phyloP scores from a whole-genome alignment of 306 rosid genomes.

The Quercus gilva region DNA sequence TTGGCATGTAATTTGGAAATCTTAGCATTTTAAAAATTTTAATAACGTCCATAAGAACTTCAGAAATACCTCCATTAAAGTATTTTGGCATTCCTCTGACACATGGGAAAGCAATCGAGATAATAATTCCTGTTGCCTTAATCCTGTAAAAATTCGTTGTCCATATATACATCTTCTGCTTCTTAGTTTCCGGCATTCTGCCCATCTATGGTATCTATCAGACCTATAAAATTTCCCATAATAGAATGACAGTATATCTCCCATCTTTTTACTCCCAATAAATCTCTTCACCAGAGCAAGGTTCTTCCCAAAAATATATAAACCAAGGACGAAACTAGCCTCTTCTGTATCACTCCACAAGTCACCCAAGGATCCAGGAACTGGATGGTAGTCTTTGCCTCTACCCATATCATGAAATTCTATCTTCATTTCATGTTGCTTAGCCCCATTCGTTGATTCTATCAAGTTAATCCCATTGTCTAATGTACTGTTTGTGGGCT shows the following conservation, averaged over 20 bases:
- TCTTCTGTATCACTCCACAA: conserved; percentile 67
- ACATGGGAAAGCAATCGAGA: conserved; percentile 59
- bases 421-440: conserved; percentile 29
- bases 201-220: conserved; percentile 69
- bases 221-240: conserved; percentile 81
- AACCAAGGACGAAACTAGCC: conserved; percentile 69
- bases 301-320: conserved; percentile 84
- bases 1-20: background rate
- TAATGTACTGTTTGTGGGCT: conserved; percentile 20
- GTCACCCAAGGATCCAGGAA: conserved; percentile 58
- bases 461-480: conserved; percentile 22
- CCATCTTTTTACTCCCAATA: conserved; percentile 61
- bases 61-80: conserved; percentile 56
- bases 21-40: conserved; percentile 2
- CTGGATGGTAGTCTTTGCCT: conserved; percentile 37
- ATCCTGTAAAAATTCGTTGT: conserved; percentile 72
- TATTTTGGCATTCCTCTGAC: conserved; percentile 48
- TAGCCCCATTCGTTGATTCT: conserved; percentile 28
- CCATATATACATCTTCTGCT: conserved; percentile 64
- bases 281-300: conserved; percentile 69
- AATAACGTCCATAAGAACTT: conserved; percentile 4
- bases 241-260: conserved; percentile 73
- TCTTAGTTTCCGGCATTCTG: conserved; percentile 60
- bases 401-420: conserved; percentile 26
- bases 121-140: conserved; percentile 75